phyloP scores from a whole-genome alignment of 1,284 basidiomycete genomes.

The Rugiboletus extremiorientalis region DNA sequence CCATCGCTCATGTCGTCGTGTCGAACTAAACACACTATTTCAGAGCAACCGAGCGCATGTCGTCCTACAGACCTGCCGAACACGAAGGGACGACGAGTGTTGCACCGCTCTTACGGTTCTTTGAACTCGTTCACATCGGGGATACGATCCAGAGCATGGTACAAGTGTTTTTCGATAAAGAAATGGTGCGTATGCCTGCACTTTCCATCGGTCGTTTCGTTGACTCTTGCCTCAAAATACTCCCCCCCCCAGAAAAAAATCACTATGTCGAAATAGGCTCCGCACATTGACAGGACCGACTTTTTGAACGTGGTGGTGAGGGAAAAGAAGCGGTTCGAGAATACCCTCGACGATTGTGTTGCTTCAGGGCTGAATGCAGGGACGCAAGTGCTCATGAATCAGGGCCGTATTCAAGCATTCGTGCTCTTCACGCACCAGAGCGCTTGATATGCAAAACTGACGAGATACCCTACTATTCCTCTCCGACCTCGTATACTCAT shows the following conservation, averaged over 20 bases:
- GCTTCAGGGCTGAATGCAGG: constrained; percentile 92
- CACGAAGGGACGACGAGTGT: constrained; percentile 79
- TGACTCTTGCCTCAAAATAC: not conserved
- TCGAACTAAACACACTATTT: not conserved
- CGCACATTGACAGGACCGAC: constrained; percentile 88
- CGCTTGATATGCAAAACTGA: no score
- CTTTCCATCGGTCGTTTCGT: not conserved
- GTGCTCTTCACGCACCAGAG: no score
- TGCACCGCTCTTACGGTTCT: constrained; percentile 93
- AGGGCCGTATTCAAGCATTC: no score
- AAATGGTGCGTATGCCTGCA: constrained; percentile 55
- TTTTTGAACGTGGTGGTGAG: constrained; percentile 92
- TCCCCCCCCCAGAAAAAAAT: no score
- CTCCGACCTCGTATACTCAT: constrained; percentile 43
- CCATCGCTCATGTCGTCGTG: not conserved
- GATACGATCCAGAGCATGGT: constrained; percentile 98
- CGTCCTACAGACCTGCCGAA: constrained; percentile 82
- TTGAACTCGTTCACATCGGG: constrained; percentile 95
- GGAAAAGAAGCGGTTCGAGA: constrained; percentile 96
- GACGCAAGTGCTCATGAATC: constrained; percentile 94
- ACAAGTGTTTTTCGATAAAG: constrained; percentile 97
- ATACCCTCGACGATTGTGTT: constrained; percentile 88
- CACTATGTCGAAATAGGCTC: constrained; percentile 56
- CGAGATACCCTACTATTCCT: no score
- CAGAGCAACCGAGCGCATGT: constrained; percentile 86